Percentiles rank a stretch among this genome's conserved stretches.
These are phyloP conservation scores for Phialocephala sp. DNA, from an alignment of 2,329 filamentous ascomycete species.

Conservation along the genomic window DNA sequence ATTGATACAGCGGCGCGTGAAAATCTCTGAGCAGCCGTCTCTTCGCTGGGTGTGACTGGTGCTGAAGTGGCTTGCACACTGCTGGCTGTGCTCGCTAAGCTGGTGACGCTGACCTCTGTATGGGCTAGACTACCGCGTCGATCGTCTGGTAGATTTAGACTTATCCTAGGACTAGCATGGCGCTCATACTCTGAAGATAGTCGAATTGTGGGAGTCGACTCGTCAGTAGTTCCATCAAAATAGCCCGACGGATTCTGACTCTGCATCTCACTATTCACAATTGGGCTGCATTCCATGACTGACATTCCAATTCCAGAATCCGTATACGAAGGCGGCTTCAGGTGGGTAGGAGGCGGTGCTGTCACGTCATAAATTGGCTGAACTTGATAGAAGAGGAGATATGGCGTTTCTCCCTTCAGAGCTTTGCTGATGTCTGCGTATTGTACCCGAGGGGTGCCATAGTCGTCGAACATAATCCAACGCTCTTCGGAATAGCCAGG, in stretches of 20 bases:
- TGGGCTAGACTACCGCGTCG: constrained; percentile 56
- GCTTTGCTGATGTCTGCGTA: constrained; percentile 80
- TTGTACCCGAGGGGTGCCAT: constrained; percentile 72
- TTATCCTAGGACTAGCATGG: constrained; percentile 46
- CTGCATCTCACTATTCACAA: constrained; percentile 6
- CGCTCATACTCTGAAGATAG: constrained; percentile 60
- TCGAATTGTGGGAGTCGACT: constrained; percentile 52
- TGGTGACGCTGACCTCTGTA: constrained; percentile 48
- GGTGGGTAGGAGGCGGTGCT: constrained; percentile 44
- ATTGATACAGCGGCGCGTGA: constrained; percentile 64
- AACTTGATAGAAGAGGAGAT: constrained; percentile 94
- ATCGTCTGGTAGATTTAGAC: constrained; percentile 53
- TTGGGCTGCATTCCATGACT: constrained; percentile 20
- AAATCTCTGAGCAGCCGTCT: constrained; percentile 58
- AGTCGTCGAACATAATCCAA: constrained; percentile 94
- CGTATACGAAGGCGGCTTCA: constrained; percentile 62
- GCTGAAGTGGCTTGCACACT: constrained; percentile 49
- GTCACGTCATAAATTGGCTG: constrained; percentile 76
- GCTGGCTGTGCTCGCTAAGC: constrained; percentile 43
- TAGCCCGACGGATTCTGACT: constrained; percentile 42
- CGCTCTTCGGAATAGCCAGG: constrained; percentile 73
- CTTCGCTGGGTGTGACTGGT: constrained; percentile 55
- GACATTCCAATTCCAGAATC: constrained; percentile 44
- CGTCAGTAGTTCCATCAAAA: constrained; percentile 51
- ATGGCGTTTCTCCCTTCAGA: constrained; percentile 82